phyloP scores from a whole-genome alignment of 2,329 filamentous ascomycete genomes.

The Taxawa tesnikishii region DNA sequence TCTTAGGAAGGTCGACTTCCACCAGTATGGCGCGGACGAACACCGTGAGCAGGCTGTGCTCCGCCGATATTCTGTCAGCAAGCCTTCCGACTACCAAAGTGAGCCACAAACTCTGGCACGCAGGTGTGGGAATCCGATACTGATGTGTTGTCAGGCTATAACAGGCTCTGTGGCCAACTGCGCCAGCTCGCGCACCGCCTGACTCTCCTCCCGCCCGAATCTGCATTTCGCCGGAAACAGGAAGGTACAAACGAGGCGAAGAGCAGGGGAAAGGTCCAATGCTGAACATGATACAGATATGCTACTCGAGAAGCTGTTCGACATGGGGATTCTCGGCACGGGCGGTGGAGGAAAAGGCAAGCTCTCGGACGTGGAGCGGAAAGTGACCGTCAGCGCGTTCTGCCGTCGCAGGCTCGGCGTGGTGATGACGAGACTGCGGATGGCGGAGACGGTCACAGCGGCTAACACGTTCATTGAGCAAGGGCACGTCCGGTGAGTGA shows the following conservation, averaged over 20 bases:
- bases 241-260: no score
- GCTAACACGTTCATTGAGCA: constrained; percentile 79
- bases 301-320: constrained; percentile 80
- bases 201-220: constrained; percentile 66
- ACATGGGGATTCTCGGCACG: constrained; percentile 74
- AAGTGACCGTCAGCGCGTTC: constrained; percentile 80
- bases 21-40: constrained; percentile 68
- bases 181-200: constrained; percentile 84
- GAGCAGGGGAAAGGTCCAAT: no score
- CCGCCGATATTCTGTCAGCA: constrained; percentile 82
- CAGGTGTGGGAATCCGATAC: no score
- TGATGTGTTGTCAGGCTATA: no score
- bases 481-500: constrained; percentile 85
- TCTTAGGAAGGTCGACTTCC: constrained; percentile 83
- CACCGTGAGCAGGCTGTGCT: constrained; percentile 74
- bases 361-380: constrained; percentile 62
- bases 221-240: constrained; percentile 66
- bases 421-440: constrained; percentile 78
- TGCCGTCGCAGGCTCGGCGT: constrained; percentile 74
- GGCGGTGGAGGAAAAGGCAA: constrained; percentile 52
- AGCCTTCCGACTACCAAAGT: constrained; percentile 80
- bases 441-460: constrained; percentile 83
- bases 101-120: no score
- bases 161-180: constrained; percentile 47
- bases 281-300: no score